Conservation (phyloP, 352 stramenopile genomes). For the Phytophthora crassamura region DNA sequence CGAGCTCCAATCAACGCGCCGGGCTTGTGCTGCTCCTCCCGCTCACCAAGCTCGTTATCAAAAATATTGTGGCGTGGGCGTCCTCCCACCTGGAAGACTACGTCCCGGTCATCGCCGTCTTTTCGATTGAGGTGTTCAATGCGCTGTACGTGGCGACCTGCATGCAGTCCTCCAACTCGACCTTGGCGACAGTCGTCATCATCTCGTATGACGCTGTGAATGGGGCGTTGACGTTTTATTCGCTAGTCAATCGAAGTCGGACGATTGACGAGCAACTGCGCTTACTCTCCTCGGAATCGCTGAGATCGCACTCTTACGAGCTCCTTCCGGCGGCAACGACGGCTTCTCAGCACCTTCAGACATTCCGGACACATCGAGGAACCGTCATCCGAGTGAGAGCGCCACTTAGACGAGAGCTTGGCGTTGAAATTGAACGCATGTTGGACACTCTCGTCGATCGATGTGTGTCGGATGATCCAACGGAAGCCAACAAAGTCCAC, state of each 20-base stretch:
- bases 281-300: no score
- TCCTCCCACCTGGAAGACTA: constrained; percentile 32
- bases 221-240: constrained; percentile 8
- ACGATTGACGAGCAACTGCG: constrained; percentile 1
- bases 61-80: constrained; percentile 34
- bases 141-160: constrained; percentile 35
- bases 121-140: constrained; percentile 48
- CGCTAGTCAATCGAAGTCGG: constrained; percentile 5
- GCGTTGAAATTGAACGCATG: no score
- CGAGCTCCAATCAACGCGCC: constrained; percentile 1
- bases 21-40: constrained; percentile 27
- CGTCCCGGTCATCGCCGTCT: constrained; percentile 33
- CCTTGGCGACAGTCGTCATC: constrained; percentile 21
- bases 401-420: constrained; percentile 3
- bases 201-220: constrained; percentile 32
- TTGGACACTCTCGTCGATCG: no score
- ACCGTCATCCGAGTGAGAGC: constrained; percentile 16
- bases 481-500: no score
- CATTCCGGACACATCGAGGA: constrained; percentile 12
- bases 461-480: no score
- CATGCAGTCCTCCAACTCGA: constrained; percentile 38
- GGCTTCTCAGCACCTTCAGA: constrained; percentile 6
- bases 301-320: neutral
- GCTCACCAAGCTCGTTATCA: constrained; percentile 25
- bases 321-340: constrained; percentile 3